Evolutionary conservation across 1,284 basidiomycete species (phyloP).

Genomic region (Ceratobasidium sp.): DNA sequence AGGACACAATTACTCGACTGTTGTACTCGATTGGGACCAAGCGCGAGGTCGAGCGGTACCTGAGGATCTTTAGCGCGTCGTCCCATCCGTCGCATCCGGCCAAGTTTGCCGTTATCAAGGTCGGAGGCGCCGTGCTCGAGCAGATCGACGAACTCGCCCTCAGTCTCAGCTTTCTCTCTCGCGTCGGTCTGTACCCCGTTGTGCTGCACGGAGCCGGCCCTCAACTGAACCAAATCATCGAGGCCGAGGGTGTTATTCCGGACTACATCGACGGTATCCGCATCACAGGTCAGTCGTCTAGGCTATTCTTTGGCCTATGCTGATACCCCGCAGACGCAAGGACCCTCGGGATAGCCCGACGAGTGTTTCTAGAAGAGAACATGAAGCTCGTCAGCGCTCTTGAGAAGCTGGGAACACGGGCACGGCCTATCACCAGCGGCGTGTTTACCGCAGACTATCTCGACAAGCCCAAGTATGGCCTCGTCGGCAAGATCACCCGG

Average conservation of each 20-base stretch:
- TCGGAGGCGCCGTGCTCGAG: slow-evolving; percentile 92
- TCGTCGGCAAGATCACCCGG: slow-evolving; percentile 92
- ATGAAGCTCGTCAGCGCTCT: slow-evolving; percentile 90
- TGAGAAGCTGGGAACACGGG: slow-evolving; percentile 92
- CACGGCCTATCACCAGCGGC: slow-evolving; percentile 94
- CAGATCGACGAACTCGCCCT: slow-evolving; percentile 92
- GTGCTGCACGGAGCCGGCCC: slow-evolving; percentile 96
- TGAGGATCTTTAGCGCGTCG: slow-evolving; percentile 93
- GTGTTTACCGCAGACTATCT: slow-evolving; percentile 96
- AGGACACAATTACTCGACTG: slow-evolving; percentile 92
- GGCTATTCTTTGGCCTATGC: background rate
- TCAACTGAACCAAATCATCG: slow-evolving; percentile 91
- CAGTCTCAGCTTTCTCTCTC: slow-evolving; percentile 92
- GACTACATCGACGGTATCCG: slow-evolving; percentile 97
- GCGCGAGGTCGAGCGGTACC: slow-evolving; percentile 95
- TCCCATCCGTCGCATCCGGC: slow-evolving; percentile 85
- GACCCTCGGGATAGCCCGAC: slow-evolving; percentile 90
- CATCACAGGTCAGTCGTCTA: slow-evolving; percentile 77
- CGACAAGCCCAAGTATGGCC: slow-evolving; percentile 92
- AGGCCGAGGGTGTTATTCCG: slow-evolving; percentile 88
- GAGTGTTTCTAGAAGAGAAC: slow-evolving; percentile 97
- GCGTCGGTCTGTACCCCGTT: slow-evolving; percentile 93
- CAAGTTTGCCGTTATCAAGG: slow-evolving; percentile 94
- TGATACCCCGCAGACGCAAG: slow-evolving; percentile 71
- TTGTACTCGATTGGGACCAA: slow-evolving; percentile 96